Percentiles rank a stretch among this genome's conserved stretches.
Evolutionary conservation across 2,329 filamentous ascomycete genomes (phyloP).

Genomic region (Arthrobotrys pseudoclavata): DNA sequence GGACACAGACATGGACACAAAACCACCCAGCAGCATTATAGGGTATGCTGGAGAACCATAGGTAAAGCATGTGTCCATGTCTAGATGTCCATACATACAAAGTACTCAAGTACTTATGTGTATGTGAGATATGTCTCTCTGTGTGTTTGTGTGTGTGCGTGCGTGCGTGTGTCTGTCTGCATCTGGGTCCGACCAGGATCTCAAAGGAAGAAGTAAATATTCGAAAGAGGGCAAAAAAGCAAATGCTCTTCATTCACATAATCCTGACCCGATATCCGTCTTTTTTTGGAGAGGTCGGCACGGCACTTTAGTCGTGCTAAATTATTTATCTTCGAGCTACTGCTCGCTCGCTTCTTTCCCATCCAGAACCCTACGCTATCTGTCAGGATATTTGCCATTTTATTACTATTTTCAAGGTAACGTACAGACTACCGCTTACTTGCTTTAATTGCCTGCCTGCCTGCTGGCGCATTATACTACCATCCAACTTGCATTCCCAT

Average conservation of each 20-base stretch:
- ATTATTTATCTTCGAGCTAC: slow-evolving; percentile 60
- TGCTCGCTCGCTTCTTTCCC: slow-evolving; percentile 58
- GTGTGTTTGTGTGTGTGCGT: not conserved
- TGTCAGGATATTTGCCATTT: slow-evolving; percentile 57
- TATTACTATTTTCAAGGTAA: slow-evolving; percentile 58
- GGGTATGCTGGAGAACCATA: too few relatives aligned
- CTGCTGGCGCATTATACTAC: not conserved
- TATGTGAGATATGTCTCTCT: not conserved
- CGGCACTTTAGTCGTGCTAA: slow-evolving; percentile 53
- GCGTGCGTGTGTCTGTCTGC: not conserved
- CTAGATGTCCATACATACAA: not conserved
- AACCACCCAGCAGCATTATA: too few relatives aligned
- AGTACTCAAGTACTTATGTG: not conserved
- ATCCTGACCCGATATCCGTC: slow-evolving; percentile 45
- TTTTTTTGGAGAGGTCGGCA: slow-evolving; percentile 58
- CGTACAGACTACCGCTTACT: slow-evolving; percentile 39
- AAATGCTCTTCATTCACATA: slow-evolving; percentile 10
- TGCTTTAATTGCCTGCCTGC: slow-evolving; percentile 7
- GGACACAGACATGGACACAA: too few relatives aligned
- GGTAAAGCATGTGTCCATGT: too few relatives aligned
- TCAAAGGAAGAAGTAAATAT: slow-evolving; percentile 39
- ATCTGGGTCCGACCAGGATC: slow-evolving; percentile 9
- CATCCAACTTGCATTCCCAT: slow-evolving; percentile 9
- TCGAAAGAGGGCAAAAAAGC: slow-evolving; percentile 30
- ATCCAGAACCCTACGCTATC: slow-evolving; percentile 57